Evolutionary conservation across 345 rosid genomes (phyloP), one percentile per base, ranked within the genome.

Genomic region (Gossypium anomalum): DNA sequence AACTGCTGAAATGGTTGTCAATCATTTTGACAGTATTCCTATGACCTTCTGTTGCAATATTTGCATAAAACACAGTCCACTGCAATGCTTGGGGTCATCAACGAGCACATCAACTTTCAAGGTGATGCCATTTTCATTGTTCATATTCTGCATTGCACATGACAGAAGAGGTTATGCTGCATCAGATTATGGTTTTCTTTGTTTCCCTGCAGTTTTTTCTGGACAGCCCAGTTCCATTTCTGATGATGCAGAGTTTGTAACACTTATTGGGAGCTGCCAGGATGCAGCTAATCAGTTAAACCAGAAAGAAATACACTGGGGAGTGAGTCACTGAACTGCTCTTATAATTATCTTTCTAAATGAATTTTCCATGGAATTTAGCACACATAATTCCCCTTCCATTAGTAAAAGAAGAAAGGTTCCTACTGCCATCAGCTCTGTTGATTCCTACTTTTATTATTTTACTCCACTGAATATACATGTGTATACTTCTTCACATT

Each of bases 31-130:
- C 88, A 96, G 99, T 93, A 93, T 81, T 90, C 99, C 72, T 85
- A 90, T 75, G 98, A 93, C 75, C 98, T 96, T 61, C 87, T 96
- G 75, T 82, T 96, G 83, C 95, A 96, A 81, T 88, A 90, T 82
- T 87, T 96, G 44, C 98, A 89, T 76, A 93, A 88, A 77, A 81
- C 88, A 53, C 88, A 92, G 60, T 96, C 91, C 48, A 88, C 90
- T 70, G 85, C 85, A 38, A 87, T 96, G 89, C 98, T 90, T 64
- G 97, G 98, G 78, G 88, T 93, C 78, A 80, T 93, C 55, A 93
- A 93, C 53, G 98, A 92, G 77, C 97, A 82, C 71, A 90, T 96
- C 76, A 92, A 92, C 80, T 92, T 96, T 77, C 93, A 88, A 86
- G 98, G 99, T 92, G 82, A 49, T 68, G 11, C 9, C 41, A 47